Evolutionary conservation across 148 eudicot species (phyloP), one percentile per base, ranked within the genome.

Genomic region (Limonium bicolor): DNA sequence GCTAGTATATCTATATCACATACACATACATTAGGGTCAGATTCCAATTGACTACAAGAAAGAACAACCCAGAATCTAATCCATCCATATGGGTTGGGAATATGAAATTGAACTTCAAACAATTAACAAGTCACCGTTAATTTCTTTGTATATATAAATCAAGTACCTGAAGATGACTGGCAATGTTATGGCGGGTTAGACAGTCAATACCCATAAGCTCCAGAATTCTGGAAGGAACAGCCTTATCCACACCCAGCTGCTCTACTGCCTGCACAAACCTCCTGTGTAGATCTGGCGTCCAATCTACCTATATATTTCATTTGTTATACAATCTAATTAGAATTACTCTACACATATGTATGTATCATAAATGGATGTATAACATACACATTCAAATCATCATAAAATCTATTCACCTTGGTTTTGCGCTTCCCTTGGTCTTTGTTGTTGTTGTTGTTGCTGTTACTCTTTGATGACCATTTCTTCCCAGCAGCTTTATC

Each of bases 201-300:
- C 88, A 75, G 46, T 85, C 80, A 16, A 80, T 90, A 6, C 88
- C 95, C 99, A 90, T 90, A 29, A 90, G 82, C 72, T 85, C 99
- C 33, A 90, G 57, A 39, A 90, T 90, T 37, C 87, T 73, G 6
- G 99, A 90, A 63, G 99, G 99, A 34, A 90, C 99, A 10, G 99
- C 99, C 77, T 90, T 90, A 59, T 90, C 99, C 20, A 90, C 85
- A 4, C 99, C 99, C 11, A 90, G 74, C 39, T 84, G 87, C 72
- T 90, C 99, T 63, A 90, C 95, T 35, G 93, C 99, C 61, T 90
- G 93, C 60, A 90, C 95, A 59, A 90, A 90, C 45, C 94, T 59
- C 67, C 95, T 62, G 68, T 90, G 99, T 16, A 85, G 76, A 50
- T 90, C 99, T 44, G 99, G 99, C 24, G 99, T 90, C 99, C 99